Base-by-base conservation (phyloP, 2,329 filamentous ascomycete genomes). In the Penicillium sp. region DNA sequence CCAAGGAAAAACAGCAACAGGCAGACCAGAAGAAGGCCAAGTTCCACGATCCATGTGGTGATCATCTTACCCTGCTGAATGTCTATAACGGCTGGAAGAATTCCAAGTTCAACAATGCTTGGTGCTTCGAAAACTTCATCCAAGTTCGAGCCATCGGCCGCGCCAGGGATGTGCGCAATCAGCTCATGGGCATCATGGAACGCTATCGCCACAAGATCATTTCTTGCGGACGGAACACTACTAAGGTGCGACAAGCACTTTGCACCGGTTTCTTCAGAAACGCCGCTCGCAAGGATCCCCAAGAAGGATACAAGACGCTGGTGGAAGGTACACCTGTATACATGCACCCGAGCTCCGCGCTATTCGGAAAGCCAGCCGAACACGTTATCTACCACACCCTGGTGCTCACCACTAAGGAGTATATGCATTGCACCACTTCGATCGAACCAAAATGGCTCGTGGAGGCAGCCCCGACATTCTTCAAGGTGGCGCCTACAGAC, bases 81-180 rank as follows among this genome's bases (percentile, higher is more conserved):
- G 92, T 99, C 0, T 99, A 95, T 77, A 96, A 96, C 66, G 86
- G 84, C n/a, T 99, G 94, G 94, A 96, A 96, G 71, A 81, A 86
- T 42, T 88, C 85, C 57, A 86, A 87, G 6, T 95, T 84, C 74
- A 88, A 85, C 45, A 89, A 85, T 52, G 86, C 92, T 0, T 99
- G 94, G 94, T 97, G 94, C 69, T 93, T 90, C 62, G 95, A 99
- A 68, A 96, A 99, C 73, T 99, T 95, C 70, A 94, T 99, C 69
- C 92, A 97, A 69, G 91, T 90, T 4, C 85, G 92, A 2, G 86
- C 86, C 31, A 96, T 99, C 83, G 84, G 85, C 53, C 87, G 93
- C 10, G 92, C 90, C 9, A 89, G 93, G 70, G 94, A 99, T 69
- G 91, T 99, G 0, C 85, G 94, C 16, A 87, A 95, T 56, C 94